Evolutionary conservation across 1,284 basidiomycete species (phyloP), one percentile per base, ranked within the genome.

Genomic region (Leucoagaricus sp.): DNA sequence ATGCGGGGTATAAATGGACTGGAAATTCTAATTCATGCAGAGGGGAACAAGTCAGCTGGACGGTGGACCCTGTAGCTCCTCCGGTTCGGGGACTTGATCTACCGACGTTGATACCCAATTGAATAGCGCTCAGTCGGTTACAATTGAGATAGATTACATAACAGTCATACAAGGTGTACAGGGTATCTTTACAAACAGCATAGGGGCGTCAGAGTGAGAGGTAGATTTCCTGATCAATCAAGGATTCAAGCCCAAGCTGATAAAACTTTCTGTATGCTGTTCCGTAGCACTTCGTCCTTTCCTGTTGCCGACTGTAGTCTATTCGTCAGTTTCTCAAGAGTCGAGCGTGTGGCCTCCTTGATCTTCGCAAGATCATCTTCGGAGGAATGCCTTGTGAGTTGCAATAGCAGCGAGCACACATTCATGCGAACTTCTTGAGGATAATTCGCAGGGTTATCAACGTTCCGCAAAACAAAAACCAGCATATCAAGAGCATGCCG

Each of bases 341-440:
- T 75, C 29, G 81, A 76, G 46, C 73, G 69, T 17, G 81, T 70
- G 46, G 70, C 70, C 10, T 78, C 77, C 67, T 85, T 83, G 55
- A 90, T 67, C 45, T 68, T 72, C 19, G 71, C 69, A 50, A 85
- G 64, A 53, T 82, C 78, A 17, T 77, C 76, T 7, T 74, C 75
- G 15, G 80, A 69, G 2, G 74, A 70, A 60, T 83, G 76, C 60
- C 79, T 80, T 49, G 79, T 80, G 21, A 91, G 65, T 62, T 90
- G 86, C 46, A 80, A 76, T 26, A 92, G 71, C 59, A 93, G 76
- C 4, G 84, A 81, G 64, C 90, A 91, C 21, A 84, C 79, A 64
- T 93, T 93, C 23, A 82, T 75, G 49, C 89, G 82, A 52, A 93
- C 79, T 72, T 92, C 90, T 17, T 81, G 71, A 17, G 86, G 86